Evolutionary conservation across 1,284 basidiomycete genomes (phyloP), one percentile per base, ranked within the genome.

Genomic region (Vanrija pseudolonga): DNA sequence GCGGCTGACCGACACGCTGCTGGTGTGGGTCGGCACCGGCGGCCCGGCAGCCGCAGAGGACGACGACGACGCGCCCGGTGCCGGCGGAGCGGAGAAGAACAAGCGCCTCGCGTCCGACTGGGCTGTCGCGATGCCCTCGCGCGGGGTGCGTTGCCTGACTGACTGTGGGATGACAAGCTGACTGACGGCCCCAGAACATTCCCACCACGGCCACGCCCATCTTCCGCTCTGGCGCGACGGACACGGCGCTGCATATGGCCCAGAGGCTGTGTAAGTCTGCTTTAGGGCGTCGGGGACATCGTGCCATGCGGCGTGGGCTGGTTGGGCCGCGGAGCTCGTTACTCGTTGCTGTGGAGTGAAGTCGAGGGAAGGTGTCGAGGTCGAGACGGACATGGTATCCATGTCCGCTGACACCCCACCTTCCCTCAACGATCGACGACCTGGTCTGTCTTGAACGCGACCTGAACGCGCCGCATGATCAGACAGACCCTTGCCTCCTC

Each of bases 1-100:
- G 42, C 78, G 78, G 42, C 74, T 91, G 38, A 81, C 83, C 32
- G 82, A 84, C 65, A 88, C 88, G 49, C 88, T 87, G 69, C 86
- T 92, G 84, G 69, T 92, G 44, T 92, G 89, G 89, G 79, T 87
- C 41, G 88, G 89, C 2, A 78, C 78, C 7, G 84, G 82, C n/a
- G 45, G 61, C 8, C 48, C 66, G 0, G 53, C 62, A 6, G 50
- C 18, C 24, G 39, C 19, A 47, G 15, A 6, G 55, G 36, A 14
- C 37, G 14, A 6, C 18, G 17, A 45, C 6, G 26, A 45, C 6
- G 24, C 39, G 14, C 28, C 17, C 23, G 53, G 50, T 22, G 17
- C 22, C 15, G 32, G 50, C 43, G 15, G 51, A 37, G 15, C 54
- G 17, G 38, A 51, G 19, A 67, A 74, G 41, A 76, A 79, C 41